These are phyloP conservation scores for Brasilioporus rufonigricans DNA, from an alignment of 768 basidiomycete species.

Conservation along the genomic window DNA sequence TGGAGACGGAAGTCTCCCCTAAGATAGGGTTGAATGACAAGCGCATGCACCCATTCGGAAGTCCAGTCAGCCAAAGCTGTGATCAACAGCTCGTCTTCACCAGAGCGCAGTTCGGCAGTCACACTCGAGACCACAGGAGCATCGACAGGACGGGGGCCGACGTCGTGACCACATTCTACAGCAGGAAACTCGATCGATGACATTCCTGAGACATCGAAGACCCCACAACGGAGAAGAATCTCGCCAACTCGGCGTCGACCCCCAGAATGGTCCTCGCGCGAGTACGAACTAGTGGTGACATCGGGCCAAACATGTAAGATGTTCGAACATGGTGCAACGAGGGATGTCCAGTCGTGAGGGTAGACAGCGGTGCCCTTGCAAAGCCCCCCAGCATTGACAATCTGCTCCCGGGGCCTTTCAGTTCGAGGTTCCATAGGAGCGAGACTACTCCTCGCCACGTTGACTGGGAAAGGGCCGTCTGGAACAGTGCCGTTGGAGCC, in stretches of 20 bases:
- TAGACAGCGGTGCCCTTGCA: neutral
- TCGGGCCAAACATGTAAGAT: neutral
- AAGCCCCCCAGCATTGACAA: neutral
- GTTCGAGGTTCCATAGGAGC: slow-evolving; percentile 6
- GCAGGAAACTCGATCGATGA: neutral
- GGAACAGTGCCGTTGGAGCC: slow-evolving; percentile 1
- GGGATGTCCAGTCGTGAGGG: slow-evolving; percentile 1
- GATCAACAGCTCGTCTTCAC: slow-evolving; percentile 7
- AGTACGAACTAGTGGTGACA: neutral
- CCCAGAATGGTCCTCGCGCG: slow-evolving; percentile 8
- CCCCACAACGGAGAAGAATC: slow-evolving; percentile 21
- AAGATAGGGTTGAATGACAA: slow-evolving; percentile 24
- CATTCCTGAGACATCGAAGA: slow-evolving; percentile 8
- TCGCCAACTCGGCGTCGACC: slow-evolving; percentile 20
- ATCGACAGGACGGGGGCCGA: neutral
- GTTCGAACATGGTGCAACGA: slow-evolving; percentile 4
- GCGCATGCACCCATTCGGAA: slow-evolving; percentile 24
- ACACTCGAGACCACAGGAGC: neutral
- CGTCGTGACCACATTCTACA: neutral
- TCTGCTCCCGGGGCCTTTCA: neutral
- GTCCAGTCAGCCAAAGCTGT: slow-evolving; percentile 24
- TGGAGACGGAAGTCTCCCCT: slow-evolving; percentile 16
- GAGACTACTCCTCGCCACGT: neutral
- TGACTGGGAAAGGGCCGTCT: neutral
- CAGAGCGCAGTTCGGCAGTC: neutral